Conservation (phyloP, 441 rosid species). For the Lepidium campestre region DNA sequence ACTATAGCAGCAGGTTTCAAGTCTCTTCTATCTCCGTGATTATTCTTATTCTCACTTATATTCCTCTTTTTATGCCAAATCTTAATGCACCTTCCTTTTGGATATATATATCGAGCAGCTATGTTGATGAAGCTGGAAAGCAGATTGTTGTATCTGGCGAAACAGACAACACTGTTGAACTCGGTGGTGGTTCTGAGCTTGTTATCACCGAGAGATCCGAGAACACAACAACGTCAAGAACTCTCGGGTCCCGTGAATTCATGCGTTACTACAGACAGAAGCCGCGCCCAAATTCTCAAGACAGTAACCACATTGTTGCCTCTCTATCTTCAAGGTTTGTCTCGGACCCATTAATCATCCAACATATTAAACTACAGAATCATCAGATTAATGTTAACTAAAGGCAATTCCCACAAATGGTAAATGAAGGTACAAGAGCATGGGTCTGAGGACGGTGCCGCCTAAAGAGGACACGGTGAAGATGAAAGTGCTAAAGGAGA, state of each 20-base stretch:
- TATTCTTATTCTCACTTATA: neutral
- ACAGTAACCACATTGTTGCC: slow-evolving; percentile 40
- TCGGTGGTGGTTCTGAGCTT: slow-evolving; percentile 83
- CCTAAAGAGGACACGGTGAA: slow-evolving; percentile 72
- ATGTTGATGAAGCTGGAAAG: slow-evolving; percentile 60
- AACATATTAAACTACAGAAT: neutral
- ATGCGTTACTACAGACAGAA: slow-evolving; percentile 87
- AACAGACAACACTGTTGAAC: slow-evolving; percentile 46
- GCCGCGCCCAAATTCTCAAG: slow-evolving; percentile 70
- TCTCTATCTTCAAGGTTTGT: slow-evolving; percentile 67
- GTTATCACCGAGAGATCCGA: slow-evolving; percentile 62
- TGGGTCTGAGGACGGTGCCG: slow-evolving; percentile 77
- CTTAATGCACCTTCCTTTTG: neutral
- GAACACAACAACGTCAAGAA: slow-evolving; percentile 40
- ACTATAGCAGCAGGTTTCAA: slow-evolving; percentile 83
- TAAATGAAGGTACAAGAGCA: slow-evolving; percentile 63
- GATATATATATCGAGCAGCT: slow-evolving; percentile 36
- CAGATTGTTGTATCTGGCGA: slow-evolving; percentile 68
- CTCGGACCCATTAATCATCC: neutral
- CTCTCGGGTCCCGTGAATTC: slow-evolving; percentile 87
- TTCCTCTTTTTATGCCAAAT: neutral
- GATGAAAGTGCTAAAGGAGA: slow-evolving; percentile 78
- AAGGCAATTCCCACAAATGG: neutral
- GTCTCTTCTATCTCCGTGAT: neutral
- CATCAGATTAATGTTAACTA: neutral